A percentile compares a stretch with the other conserved stretches of the same genome.
phyloP scores from a whole-genome alignment of 2,329 filamentous ascomycete genomes.

The Dothideomycetidae sp. region DNA sequence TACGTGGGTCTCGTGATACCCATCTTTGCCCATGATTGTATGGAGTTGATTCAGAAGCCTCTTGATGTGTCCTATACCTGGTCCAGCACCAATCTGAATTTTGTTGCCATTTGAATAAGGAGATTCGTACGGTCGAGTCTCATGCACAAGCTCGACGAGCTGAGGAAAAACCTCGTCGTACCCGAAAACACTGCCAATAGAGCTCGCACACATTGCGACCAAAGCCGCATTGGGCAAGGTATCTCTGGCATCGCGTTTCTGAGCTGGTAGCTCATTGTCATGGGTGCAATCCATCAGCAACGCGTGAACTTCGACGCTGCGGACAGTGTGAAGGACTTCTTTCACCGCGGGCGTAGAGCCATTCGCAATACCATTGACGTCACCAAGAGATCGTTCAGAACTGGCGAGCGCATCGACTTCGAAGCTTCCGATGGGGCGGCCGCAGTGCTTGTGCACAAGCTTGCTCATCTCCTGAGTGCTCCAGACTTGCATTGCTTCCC shows the following conservation, averaged over 20 bases:
- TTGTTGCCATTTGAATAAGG: slow-evolving; percentile 47
- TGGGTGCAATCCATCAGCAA: slow-evolving; percentile 99
- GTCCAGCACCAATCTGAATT: slow-evolving; percentile 53
- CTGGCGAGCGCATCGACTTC: slow-evolving; percentile 76
- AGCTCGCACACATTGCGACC: slow-evolving; percentile 89
- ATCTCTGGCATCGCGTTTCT: slow-evolving; percentile 87
- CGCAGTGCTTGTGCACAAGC: slow-evolving; percentile 84
- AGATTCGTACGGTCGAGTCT: slow-evolving; percentile 71
- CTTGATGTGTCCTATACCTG: slow-evolving; percentile 81
- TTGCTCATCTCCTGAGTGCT: slow-evolving; percentile 84
- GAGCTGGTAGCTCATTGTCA: slow-evolving; percentile 90
- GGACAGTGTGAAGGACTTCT: slow-evolving; percentile 66
- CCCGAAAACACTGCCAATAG: slow-evolving; percentile 91
- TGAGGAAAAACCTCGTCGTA: slow-evolving; percentile 94
- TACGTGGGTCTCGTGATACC: slow-evolving; percentile 88
- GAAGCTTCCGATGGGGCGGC: slow-evolving; percentile 90
- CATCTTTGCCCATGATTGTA: slow-evolving; percentile 85
- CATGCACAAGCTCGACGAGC: slow-evolving; percentile 82
- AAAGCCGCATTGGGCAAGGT: slow-evolving; percentile 88
- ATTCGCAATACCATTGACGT: slow-evolving; percentile 22
- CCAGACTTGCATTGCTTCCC: slow-evolving; percentile 98
- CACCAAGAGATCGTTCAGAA: slow-evolving; percentile 32
- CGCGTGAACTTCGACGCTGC: slow-evolving; percentile 77
- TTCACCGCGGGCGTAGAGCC: slow-evolving; percentile 26
- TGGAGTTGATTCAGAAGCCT: slow-evolving; percentile 91